A percentile compares a stretch with the other conserved stretches of the same genome.
Evolutionary conservation across 2,329 filamentous ascomycete genomes (phyloP).

Genomic region (Diaporthe ampelina): DNA sequence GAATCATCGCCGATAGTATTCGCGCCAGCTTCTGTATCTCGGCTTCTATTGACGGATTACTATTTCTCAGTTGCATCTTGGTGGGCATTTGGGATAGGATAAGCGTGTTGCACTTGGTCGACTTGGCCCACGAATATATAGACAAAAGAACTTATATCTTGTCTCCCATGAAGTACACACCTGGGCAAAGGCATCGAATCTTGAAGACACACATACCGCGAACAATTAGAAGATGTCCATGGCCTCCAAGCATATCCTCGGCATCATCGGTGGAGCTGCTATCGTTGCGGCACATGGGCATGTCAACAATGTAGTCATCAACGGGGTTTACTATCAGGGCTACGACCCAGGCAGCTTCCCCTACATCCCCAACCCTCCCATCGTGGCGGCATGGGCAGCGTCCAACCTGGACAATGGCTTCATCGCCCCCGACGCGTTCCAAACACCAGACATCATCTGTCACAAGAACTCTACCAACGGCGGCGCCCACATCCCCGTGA

Average conservation of each 20-base stretch:
- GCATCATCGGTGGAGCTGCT: slow-evolving; percentile 10
- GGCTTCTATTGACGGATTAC: not conserved
- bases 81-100: not conserved
- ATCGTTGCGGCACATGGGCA: slow-evolving; percentile 36
- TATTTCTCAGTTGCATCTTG: not conserved
- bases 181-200: too few relatives aligned
- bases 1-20: not conserved
- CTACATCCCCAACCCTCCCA: slow-evolving; percentile 31
- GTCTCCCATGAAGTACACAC: not conserved
- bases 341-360: slow-evolving; percentile 35
- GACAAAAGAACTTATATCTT: not conserved
- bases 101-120: not conserved
- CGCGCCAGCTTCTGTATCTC: not conserved
- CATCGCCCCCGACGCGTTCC: slow-evolving; percentile 52
- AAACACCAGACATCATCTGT: slow-evolving; percentile 53
- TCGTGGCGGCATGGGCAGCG: slow-evolving; percentile 38
- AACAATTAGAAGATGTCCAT: slow-evolving; percentile 2
- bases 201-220: not conserved
- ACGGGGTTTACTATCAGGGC: slow-evolving; percentile 38
- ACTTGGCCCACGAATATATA: not conserved
- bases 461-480: slow-evolving; percentile 52
- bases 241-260: not conserved
- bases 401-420: slow-evolving; percentile 53
- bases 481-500: slow-evolving; percentile 47
- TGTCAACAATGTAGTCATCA: slow-evolving; percentile 40